phyloP scores from a whole-genome alignment of 306 rosid species.

The Quercus suber region DNA sequence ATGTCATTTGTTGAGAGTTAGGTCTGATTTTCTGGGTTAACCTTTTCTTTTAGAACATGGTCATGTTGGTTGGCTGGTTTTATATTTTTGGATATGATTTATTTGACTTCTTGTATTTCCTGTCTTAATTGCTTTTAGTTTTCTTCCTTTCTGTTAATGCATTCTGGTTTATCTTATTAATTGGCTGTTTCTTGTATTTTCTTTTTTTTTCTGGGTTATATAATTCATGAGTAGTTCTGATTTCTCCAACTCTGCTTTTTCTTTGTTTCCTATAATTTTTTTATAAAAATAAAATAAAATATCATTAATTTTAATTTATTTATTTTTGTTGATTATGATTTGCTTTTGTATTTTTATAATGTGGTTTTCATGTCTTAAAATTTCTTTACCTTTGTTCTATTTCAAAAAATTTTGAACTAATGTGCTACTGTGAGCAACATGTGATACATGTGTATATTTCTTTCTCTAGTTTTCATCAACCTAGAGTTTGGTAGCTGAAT shows the following conservation, averaged over 20 bases:
- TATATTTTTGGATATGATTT: background rate
- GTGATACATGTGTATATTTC: background rate
- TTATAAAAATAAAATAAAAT: too few relatives aligned
- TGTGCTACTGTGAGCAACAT: background rate
- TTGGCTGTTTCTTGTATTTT: too few relatives aligned
- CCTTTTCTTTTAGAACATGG: constrained; percentile 18
- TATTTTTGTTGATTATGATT: background rate
- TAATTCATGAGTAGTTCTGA: background rate
- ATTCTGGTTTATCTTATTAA: too few relatives aligned
- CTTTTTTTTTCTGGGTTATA: background rate
- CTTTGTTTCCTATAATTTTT: background rate
- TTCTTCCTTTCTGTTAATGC: background rate
- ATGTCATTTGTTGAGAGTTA: constrained; percentile 16
- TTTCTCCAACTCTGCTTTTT: background rate
- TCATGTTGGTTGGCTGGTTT: constrained; percentile 12
- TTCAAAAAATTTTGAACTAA: background rate
- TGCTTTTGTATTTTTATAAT: background rate
- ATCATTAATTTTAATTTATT: background rate
- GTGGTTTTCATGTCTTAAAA: background rate
- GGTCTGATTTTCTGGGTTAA: constrained; percentile 10
- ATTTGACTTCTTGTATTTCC: background rate
- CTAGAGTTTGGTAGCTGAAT: constrained; percentile 16
- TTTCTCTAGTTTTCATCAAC: background rate
- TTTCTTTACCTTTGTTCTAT: background rate
- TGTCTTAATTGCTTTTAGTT: background rate